phyloP scores from a whole-genome alignment of 306 rosid species.

The Mimosa bimucronata region DNA sequence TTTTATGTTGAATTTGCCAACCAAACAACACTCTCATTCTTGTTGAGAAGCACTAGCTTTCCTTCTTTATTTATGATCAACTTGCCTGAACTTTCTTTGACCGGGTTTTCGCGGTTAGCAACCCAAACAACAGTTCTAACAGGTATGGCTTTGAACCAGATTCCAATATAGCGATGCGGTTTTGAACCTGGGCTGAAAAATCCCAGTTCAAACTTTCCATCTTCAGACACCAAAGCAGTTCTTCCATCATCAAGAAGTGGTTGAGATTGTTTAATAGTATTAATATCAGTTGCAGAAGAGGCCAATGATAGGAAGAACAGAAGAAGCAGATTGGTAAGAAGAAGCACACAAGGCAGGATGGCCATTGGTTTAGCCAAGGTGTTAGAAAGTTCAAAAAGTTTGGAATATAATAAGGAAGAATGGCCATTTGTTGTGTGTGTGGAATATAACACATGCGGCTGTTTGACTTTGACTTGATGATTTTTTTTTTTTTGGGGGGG shows the following conservation, averaged over 20 bases:
- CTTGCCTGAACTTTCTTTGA: constrained; percentile 37
- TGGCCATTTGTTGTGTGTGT: too few relatives aligned
- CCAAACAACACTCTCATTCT: constrained; percentile 43
- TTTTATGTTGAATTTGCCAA: not conserved
- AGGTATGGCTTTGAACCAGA: constrained; percentile 50
- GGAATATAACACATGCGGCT: too few relatives aligned
- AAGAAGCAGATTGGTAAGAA: too few relatives aligned
- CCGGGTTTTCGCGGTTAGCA: constrained; percentile 50
- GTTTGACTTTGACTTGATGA: too few relatives aligned
- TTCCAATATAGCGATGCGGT: constrained; percentile 52
- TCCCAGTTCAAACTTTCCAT: constrained; percentile 22
- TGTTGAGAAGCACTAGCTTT: constrained; percentile 29
- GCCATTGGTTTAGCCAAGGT: not conserved
- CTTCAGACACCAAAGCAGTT: not conserved
- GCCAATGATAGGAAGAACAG: not conserved
- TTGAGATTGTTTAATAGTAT: not conserved
- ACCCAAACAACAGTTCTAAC: constrained; percentile 52
- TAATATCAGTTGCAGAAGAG: not conserved
- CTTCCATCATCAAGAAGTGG: not conserved
- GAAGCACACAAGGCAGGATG: not conserved
- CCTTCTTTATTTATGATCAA: constrained; percentile 35
- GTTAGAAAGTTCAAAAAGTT: not conserved
- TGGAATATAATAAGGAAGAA: too few relatives aligned
- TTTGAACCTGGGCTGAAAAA: not conserved
- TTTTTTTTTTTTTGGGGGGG: too few relatives aligned